These are phyloP conservation scores for Trichoderma atrobrunneum DNA, from an alignment of 2,329 filamentous ascomycete genomes.

Conservation along the genomic window DNA sequence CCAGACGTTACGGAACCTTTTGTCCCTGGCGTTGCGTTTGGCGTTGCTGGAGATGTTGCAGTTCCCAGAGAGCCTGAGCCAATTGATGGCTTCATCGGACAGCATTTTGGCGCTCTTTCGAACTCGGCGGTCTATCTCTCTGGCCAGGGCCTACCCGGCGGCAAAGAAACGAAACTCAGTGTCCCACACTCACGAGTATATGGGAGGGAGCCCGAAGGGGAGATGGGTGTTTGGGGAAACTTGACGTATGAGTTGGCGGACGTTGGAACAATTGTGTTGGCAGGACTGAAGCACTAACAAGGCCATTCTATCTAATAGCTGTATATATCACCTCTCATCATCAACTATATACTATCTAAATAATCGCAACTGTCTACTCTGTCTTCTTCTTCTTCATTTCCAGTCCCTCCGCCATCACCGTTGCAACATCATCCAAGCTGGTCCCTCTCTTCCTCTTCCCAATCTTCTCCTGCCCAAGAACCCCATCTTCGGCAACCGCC, in stretches of 20 bases:
- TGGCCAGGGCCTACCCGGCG: background rate
- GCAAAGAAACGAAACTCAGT: constrained; percentile 33
- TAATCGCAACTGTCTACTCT: background rate
- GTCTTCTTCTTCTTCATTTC: constrained; percentile 43
- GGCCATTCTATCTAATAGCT: background rate
- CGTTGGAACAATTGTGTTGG: constrained; percentile 18
- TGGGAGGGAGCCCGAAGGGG: constrained; percentile 13
- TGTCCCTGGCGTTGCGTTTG: constrained; percentile 32
- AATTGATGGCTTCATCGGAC: constrained; percentile 31
- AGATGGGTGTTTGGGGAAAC: constrained; percentile 2
- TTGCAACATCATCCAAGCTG: constrained; percentile 57
- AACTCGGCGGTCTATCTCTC: constrained; percentile 57
- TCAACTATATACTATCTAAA: background rate
- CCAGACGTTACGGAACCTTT: constrained; percentile 25
- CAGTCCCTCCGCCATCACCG: constrained; percentile 46
- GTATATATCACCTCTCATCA: constrained; percentile 1
- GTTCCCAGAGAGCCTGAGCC: background rate
- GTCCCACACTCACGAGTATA: constrained; percentile 36
- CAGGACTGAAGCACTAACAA: background rate
- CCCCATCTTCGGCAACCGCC: constrained; percentile 58
- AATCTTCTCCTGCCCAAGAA: constrained; percentile 57
- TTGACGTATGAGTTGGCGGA: constrained; percentile 19
- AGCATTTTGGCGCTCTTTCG: constrained; percentile 62
- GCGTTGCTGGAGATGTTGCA: constrained; percentile 29
- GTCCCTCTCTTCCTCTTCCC: constrained; percentile 55